Evolutionary conservation across 305 asterid species (phyloP), one percentile per base, ranked within the genome.

Genomic region (Fraxinus sp.): DNA sequence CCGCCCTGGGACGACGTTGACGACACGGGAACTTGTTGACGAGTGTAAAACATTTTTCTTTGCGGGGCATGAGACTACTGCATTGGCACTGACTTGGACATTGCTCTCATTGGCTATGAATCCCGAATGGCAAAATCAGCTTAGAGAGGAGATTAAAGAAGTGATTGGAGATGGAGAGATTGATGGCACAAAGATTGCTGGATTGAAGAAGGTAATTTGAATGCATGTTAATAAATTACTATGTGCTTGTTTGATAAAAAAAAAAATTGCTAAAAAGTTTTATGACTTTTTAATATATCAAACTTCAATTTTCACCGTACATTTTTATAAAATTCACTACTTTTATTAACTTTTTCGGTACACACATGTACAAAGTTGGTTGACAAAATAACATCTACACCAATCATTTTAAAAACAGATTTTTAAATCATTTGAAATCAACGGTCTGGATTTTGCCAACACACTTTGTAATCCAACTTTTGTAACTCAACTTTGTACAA

Each of bases 11-110:
- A 84, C 86, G 83, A 87, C 84, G 0, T 82, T 93, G 89, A 89
- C 89, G 26, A 83, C 89, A 5, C 85, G 84, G 81, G 98, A 95
- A 68, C 72, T 94, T 49, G 95, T 94, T 84, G 99, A 95, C 30
- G 98, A 95, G 66, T 92, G 99, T 89, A 95, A 95, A 86, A 94
- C 99, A 3, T 93, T 95, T 70, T 94, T 95, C 89, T 95, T 95
- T n/a, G 99, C 83, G 0, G 98, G 99, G 0, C 97, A 93, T n/a
- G 99, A 95, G 84, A 95, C 99, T 13, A 94, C 97, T 0, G 97
- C 99, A 18, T 68, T 94, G 80, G 89, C 91, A 14, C 90, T 95
- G 72, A 88, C 94, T 14, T 95, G 99, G 99, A 91, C 97, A 0
- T 64, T 94, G 86, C 88, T 95, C 44, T 87, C 91, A 32, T 87